phyloP scores from a whole-genome alignment of 306 rosid species.

The Vachellia pachyceras region DNA sequence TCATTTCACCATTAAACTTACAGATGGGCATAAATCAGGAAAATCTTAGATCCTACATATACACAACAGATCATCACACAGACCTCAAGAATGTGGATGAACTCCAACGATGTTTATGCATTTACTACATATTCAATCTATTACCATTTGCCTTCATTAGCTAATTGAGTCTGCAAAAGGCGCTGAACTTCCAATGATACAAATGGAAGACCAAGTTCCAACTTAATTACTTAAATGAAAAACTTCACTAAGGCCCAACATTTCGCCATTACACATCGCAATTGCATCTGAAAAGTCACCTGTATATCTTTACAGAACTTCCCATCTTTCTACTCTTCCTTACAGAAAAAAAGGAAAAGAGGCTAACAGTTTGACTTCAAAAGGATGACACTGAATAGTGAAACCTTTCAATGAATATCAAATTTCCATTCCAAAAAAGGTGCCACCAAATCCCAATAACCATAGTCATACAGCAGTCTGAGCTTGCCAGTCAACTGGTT shows the following conservation, averaged over 20 bases:
- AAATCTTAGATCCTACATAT: slow-evolving; percentile 21
- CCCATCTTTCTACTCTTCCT: slow-evolving; percentile 35
- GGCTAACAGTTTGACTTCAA: slow-evolving; percentile 34
- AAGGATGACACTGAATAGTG: slow-evolving; percentile 37
- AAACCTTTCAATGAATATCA: slow-evolving; percentile 27
- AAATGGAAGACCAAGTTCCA: slow-evolving; percentile 39
- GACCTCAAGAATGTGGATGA: slow-evolving; percentile 4
- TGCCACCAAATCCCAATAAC: slow-evolving; percentile 39
- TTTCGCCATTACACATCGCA: slow-evolving; percentile 29
- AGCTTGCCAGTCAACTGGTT: slow-evolving; percentile 50
- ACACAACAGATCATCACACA: slow-evolving; percentile 31
- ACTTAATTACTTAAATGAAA: slow-evolving; percentile 18
- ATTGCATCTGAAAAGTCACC: slow-evolving; percentile 40
- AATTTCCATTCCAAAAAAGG: slow-evolving; percentile 34
- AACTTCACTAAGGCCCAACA: slow-evolving; percentile 39
- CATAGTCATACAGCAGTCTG: slow-evolving; percentile 41
- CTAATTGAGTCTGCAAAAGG: slow-evolving; percentile 31
- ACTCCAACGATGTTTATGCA: slow-evolving; percentile 38
- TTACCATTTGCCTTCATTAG: slow-evolving; percentile 24
- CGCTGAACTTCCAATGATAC: slow-evolving; percentile 35
- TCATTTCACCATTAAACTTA: slow-evolving; percentile 24
- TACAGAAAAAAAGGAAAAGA: slow-evolving; percentile 25
- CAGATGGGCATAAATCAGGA: slow-evolving; percentile 37
- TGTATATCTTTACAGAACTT: slow-evolving; percentile 34
- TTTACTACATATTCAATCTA: slow-evolving; percentile 24